A percentile compares a stretch with the other conserved stretches of the same genome.
phyloP scores from a whole-genome alignment of 108 stramenopile genomes.

The Schizochytrium sp. region DNA sequence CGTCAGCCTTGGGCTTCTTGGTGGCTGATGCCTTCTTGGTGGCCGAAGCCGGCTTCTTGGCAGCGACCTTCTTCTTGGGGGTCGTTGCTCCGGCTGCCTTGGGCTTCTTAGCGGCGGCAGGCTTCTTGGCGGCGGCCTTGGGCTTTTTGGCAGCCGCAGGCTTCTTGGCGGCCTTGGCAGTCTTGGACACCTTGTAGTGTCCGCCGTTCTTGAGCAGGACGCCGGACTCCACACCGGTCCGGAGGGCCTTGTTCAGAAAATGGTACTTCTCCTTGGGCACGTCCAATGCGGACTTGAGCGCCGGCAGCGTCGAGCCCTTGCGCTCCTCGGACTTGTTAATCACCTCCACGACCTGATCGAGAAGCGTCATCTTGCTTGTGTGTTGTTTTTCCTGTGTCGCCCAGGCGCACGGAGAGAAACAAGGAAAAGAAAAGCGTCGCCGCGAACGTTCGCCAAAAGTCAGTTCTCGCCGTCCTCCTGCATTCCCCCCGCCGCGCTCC shows the following conservation, averaged over 20 bases:
- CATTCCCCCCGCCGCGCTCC: too few relatives aligned
- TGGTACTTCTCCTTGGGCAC: conserved; percentile 2
- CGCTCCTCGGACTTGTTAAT: background rate
- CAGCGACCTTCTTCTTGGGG: background rate
- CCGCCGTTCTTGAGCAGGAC: conserved; percentile 12
- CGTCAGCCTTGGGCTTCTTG: background rate
- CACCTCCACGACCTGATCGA: background rate
- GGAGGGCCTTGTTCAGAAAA: background rate
- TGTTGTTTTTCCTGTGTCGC: too few relatives aligned
- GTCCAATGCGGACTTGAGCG: background rate
- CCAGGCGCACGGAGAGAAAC: too few relatives aligned
- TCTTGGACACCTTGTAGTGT: background rate
- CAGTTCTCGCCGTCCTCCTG: too few relatives aligned
- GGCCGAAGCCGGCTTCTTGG: background rate
- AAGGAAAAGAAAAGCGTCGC: too few relatives aligned
- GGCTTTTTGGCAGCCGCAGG: background rate
- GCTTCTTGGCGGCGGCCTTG: background rate
- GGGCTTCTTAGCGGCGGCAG: background rate
- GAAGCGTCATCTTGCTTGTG: background rate
- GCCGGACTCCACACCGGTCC: background rate
- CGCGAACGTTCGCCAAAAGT: too few relatives aligned
- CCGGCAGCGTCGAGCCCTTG: background rate
- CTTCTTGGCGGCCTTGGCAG: background rate
- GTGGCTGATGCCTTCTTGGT: background rate
- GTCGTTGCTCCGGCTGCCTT: background rate